A percentile compares a stretch with the other conserved stretches of the same genome.
Evolutionary conservation across 2,329 filamentous ascomycete species (phyloP).

Genomic region (Rutstroemia sp.): DNA sequence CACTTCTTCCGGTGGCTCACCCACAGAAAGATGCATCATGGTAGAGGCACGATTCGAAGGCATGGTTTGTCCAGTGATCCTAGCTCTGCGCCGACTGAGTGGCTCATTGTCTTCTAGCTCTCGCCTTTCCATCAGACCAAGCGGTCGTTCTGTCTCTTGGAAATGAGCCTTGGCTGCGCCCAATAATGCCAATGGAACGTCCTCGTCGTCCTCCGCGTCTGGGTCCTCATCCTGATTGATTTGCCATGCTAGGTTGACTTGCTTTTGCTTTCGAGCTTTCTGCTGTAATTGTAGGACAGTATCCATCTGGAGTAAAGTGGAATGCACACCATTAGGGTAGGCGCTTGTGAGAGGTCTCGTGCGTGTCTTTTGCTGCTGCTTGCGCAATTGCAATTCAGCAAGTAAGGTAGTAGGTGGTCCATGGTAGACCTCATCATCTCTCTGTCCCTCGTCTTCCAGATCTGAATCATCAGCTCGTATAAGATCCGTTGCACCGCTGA

Average conservation of each 20-base stretch:
- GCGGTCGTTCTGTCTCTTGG: conserved; percentile 52
- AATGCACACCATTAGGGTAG: conserved; percentile 73
- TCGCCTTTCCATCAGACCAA: conserved; percentile 72
- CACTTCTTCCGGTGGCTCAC: conserved; percentile 28
- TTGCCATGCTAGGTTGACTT: conserved; percentile 88
- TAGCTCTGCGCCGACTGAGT: conserved; percentile 26
- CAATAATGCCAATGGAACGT: conserved; percentile 80
- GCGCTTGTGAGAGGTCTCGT: conserved; percentile 59
- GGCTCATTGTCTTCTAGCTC: conserved; percentile 92
- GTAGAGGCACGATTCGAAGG: conserved; percentile 20
- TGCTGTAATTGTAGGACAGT: conserved; percentile 81
- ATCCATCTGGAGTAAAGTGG: conserved; percentile 84
- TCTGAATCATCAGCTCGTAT: conserved; percentile 26
- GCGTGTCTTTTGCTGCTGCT: conserved; percentile 77
- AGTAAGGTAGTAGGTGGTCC: conserved; percentile 83
- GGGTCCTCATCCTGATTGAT: conserved; percentile 44
- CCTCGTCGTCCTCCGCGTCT: conserved; percentile 60
- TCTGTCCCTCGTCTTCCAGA: conserved; percentile 37
- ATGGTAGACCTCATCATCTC: conserved; percentile 45
- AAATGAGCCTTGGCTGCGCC: conserved; percentile 44
- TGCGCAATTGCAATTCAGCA: conserved; percentile 85
- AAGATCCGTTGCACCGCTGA: conserved; percentile 13
- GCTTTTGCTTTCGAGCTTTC: conserved; percentile 64
- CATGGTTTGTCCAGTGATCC: conserved; percentile 23
- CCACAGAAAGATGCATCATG: conserved; percentile 20